A percentile compares a stretch with the other conserved stretches of the same genome.
These are phyloP conservation scores for Fistulifera pelliculosa DNA, from an alignment of 108 stramenopile genomes.

Conservation along the genomic window DNA sequence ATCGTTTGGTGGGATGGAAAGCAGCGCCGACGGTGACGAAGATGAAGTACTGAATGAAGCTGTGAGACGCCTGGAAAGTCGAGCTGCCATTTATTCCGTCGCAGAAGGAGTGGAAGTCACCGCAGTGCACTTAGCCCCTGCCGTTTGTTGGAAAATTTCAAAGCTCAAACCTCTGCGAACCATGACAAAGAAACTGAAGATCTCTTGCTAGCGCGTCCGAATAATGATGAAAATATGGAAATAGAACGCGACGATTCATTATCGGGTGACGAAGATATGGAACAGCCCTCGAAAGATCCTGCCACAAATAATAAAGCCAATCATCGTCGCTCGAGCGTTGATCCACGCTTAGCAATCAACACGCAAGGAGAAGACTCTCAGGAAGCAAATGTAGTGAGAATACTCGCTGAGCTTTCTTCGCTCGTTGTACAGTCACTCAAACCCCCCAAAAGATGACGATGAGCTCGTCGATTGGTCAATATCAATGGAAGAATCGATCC, in stretches of 20 bases:
- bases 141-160: constrained; percentile 33
- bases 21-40: constrained; percentile 1
- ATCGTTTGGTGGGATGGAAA: constrained; percentile 4
- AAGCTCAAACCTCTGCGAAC: constrained; percentile 29
- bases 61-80: constrained; percentile 57
- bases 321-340: not conserved
- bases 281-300: not conserved
- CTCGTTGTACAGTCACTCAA: constrained; percentile 31
- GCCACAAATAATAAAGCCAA: not conserved
- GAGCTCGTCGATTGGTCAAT: constrained; percentile 2
- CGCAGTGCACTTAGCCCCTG: constrained; percentile 43
- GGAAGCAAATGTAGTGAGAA: constrained; percentile 34
- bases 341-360: not conserved
- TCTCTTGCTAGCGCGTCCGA: not conserved
- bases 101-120: constrained; percentile 62
- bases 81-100: constrained; percentile 54
- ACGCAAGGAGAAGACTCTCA: constrained; percentile 35
- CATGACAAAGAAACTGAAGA: constrained; percentile 1
- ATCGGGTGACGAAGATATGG: not conserved
- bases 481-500: constrained; percentile 27
- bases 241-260: not conserved
- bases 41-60: constrained; percentile 24
- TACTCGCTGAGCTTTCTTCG: constrained; percentile 28
- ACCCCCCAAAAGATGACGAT: constrained; percentile 1
- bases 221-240: constrained; percentile 4